These are phyloP conservation scores for Brassica balearica DNA, from an alignment of 441 rosid species.

Conservation along the genomic window DNA sequence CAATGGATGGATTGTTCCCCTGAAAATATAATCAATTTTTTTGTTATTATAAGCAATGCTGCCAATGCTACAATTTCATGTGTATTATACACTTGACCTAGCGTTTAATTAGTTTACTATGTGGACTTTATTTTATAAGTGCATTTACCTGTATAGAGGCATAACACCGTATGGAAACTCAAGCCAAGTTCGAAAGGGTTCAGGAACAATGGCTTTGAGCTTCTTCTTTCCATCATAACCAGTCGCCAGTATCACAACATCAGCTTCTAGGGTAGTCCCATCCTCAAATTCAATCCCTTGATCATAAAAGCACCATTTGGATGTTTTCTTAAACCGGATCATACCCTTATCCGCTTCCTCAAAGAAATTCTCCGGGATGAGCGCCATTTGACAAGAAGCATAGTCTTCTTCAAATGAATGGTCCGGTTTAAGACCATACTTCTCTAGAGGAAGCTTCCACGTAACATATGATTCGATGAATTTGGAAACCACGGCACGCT, in stretches of 20 bases:
- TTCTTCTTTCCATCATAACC: constrained; percentile 87
- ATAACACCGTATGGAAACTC: constrained; percentile 67
- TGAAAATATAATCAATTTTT: constrained; percentile 28
- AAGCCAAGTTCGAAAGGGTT: constrained; percentile 69
- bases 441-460: constrained; percentile 76
- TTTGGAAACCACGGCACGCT: constrained; percentile 75
- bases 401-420: constrained; percentile 88
- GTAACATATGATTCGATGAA: constrained; percentile 81
- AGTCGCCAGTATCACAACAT: constrained; percentile 85
- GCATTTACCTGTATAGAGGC: constrained; percentile 79
- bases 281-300: constrained; percentile 81
- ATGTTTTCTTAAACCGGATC: constrained; percentile 66
- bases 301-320: constrained; percentile 75
- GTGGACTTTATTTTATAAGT: background rate
- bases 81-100: background rate
- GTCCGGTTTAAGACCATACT: constrained; percentile 80
- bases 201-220: constrained; percentile 71
- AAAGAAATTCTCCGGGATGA: constrained; percentile 77
- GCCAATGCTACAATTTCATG: background rate
- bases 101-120: background rate
- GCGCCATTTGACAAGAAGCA: constrained; percentile 94
- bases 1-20: constrained; percentile 89
- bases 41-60: background rate
- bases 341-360: constrained; percentile 83
- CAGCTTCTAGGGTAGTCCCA: constrained; percentile 64